Evolutionary conservation across 495 filamentous ascomycete species (phyloP).

Genomic region (Schizothecium vesticola): DNA sequence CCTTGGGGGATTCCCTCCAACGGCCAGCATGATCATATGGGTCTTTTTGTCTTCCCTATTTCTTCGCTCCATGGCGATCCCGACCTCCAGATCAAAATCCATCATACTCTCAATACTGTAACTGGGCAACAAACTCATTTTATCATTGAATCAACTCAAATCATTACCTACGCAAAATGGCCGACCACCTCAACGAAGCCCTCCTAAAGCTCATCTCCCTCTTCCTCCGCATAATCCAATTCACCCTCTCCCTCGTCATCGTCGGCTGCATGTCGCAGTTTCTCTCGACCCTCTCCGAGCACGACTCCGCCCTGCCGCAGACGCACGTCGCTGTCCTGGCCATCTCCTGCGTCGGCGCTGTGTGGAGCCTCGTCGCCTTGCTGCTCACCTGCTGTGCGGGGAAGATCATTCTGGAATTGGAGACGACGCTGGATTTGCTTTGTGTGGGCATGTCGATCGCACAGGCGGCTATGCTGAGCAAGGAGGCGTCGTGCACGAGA

Average conservation of each 20-base stretch:
- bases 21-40: too few species aligned
- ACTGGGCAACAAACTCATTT: too few species aligned
- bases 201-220: conserved; percentile 1
- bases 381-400: conserved; percentile 5
- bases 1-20: too few species aligned
- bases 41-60: too few species aligned
- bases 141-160: too few species aligned
- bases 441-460: neutral
- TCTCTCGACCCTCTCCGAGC: neutral
- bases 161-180: too few species aligned
- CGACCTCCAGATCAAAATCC: too few species aligned
- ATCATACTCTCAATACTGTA: too few species aligned
- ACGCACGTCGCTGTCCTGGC: neutral
- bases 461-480: neutral
- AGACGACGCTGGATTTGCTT: neutral
- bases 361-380: neutral
- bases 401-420: neutral
- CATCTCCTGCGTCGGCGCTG: neutral
- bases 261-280: conserved; percentile 2
- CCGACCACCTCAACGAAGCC: conserved; percentile 4
- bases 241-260: conserved; percentile 2
- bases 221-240: neutral
- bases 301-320: neutral
- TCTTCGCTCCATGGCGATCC: too few species aligned
- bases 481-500: neutral